Evolutionary conservation across 768 basidiomycete genomes (phyloP), one percentile per base, ranked within the genome.

Genomic region (Agaricus subrufescens): DNA sequence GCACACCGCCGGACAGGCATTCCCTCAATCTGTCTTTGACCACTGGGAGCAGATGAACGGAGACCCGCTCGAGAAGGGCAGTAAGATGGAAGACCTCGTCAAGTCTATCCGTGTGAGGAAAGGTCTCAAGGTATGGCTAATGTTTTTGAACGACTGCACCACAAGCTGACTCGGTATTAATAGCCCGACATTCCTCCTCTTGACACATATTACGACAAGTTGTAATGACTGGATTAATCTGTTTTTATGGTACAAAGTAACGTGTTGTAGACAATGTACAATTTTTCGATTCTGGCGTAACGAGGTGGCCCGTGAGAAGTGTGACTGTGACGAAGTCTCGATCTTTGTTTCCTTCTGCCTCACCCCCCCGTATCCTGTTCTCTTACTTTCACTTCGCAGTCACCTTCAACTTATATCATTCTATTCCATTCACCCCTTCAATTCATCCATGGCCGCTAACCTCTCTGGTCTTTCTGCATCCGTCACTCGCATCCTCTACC

Each of bases 1-100:
- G 69, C 87, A 89, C 49, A 98, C 97, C 42, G 84, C 82, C 68
- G 97, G 97, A 50, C 96, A 99, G 78, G 97, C 97, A 61, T 98
- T 98, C 93, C 95, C 97, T 49, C 97, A 98, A 74, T 70, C 77
- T 66, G 94, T 95, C 67, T 89, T 96, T 67, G 94, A 95, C 67
- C 93, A 94, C 72, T 94, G 91, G 90, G 88, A 92, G 66, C 59
- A 85, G 60, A 91, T 94, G 89, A 75, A 71, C 63, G 91, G 91
- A 68, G 80, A 85, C 61, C 91, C 84, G 62, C 81, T 89, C 62
- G 95, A 98, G 48, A 91, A 92, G 78, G 94, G 93, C 65, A 83
- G 83, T 77, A 94, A 95, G 82, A 75, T 94, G 62, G 92, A 95
- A 76, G 84, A 88, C 47, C 74, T 98, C 57, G 92, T 92, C 46